Conservation (phyloP, 1,139 yeast species). For the Pneumocystis oryctolagi region DNA sequence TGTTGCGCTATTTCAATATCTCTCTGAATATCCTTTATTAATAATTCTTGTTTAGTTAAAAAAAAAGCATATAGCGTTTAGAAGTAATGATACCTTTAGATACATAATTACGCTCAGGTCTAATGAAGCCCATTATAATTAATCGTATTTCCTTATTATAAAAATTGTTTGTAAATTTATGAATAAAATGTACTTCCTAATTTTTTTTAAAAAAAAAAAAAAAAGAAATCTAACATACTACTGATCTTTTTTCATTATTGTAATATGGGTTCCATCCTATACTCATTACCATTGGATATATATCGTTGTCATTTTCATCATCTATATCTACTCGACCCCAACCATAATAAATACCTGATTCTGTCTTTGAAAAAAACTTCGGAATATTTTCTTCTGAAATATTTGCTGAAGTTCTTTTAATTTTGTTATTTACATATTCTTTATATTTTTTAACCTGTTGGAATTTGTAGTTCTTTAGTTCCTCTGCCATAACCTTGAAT, state of each 20-base stretch:
- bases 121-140: constrained; percentile 66
- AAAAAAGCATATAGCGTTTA: background rate
- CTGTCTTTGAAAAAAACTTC: constrained; percentile 24
- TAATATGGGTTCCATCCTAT: constrained; percentile 94
- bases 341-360: constrained; percentile 86
- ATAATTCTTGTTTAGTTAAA: constrained; percentile 39
- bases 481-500: constrained; percentile 93
- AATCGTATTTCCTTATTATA: constrained; percentile 69
- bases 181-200: constrained; percentile 66
- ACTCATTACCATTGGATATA: constrained; percentile 82
- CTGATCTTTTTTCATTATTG: constrained; percentile 60
- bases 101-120: constrained; percentile 82
- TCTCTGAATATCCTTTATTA: constrained; percentile 66
- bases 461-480: constrained; percentile 80
- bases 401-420: constrained; percentile 39
- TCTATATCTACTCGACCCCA: constrained; percentile 37
- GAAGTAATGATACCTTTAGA: constrained; percentile 33
- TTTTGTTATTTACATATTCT: constrained; percentile 16
- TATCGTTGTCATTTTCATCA: constrained; percentile 30
- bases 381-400: constrained; percentile 30
- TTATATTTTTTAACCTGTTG: constrained; percentile 55
- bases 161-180: constrained; percentile 49
- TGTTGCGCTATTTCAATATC: constrained; percentile 59
- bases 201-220: background rate
- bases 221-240: constrained; percentile 7